A percentile compares a stretch with the other conserved stretches of the same genome.
phyloP scores from a whole-genome alignment of 1,284 basidiomycete species.

The Malassezia equina region DNA sequence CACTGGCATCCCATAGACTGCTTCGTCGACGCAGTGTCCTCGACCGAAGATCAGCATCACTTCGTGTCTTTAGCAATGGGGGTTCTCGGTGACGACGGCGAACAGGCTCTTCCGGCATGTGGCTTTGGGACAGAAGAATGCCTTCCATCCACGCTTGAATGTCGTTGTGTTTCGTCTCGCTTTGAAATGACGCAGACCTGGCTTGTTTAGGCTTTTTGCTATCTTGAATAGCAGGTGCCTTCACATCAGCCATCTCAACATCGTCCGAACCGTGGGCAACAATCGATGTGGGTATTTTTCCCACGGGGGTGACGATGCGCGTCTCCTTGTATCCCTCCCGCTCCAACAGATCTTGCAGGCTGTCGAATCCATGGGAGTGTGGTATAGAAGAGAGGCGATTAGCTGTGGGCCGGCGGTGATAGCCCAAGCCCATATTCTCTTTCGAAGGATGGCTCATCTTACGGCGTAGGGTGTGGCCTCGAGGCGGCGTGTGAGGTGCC shows the following conservation, averaged over 20 bases:
- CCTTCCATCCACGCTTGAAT: conserved; percentile 13
- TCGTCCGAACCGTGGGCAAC: neutral
- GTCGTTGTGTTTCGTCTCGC: neutral
- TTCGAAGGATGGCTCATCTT: neutral
- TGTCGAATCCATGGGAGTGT: conserved; percentile 26
- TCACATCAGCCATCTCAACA: neutral
- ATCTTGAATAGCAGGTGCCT: neutral
- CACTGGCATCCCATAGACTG: conserved; percentile 16
- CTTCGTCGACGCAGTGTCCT: conserved; percentile 1
- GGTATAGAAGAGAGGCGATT: neutral
- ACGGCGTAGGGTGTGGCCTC: neutral
- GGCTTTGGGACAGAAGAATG: neutral
- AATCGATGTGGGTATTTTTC: conserved; percentile 1
- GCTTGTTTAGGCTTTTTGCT: neutral
- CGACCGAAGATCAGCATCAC: neutral
- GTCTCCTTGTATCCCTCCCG: conserved; percentile 44
- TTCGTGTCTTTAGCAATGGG: neutral
- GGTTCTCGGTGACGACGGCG: neutral
- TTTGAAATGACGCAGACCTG: neutral
- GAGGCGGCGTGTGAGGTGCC: neutral
- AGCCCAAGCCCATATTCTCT: conserved; percentile 6
- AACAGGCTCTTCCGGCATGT: neutral
- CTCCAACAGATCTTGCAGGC: conserved; percentile 39
- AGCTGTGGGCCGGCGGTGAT: neutral
- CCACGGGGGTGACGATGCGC: conserved; percentile 36